Evolutionary conservation across 1,139 yeast species (phyloP), one percentile per base, ranked within the genome.

Genomic region (Debaryomyces sp.): DNA sequence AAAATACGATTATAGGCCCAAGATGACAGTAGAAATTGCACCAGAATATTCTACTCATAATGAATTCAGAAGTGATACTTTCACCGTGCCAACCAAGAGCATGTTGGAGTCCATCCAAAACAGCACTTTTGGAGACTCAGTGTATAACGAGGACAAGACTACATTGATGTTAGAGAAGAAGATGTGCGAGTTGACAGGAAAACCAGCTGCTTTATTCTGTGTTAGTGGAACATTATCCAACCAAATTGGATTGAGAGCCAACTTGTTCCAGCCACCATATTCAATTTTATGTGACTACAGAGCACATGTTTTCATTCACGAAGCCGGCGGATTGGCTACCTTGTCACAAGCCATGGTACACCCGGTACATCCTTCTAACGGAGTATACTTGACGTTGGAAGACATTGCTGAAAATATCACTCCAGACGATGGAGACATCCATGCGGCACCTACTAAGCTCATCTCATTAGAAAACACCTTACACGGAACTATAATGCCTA

Each of bases 261-360:
- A 88, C 56, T 73, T 92, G 52, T 67, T 70, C 56, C 96, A 89
- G 66, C 97, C 97, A 35, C 98, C 98, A 17, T 85, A 88, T 69
- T 80, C 91, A 26, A 78, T 92, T 38, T 67, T 91, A 50, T 89
- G 96, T 71, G 97, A 92, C 68, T 77, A 85, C 64, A 77, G 97
- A 55, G 87, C 94, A 18, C 98, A 91, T 63, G 88, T 91, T 34
- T 90, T 81, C 66, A 72, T 85, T 18, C 85, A 85, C 60, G 97
- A 92, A 68, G 96, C 96, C 10, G 96, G 92, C 39, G 97, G 97
- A 12, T 72, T 92, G 52, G 96, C 97, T 7, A 83, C 90, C 45
- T 75, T 91, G 56, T 87, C 96, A 29, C 96, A 89, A 67, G 96
- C 97, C 9, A 89, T 92, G 96, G 96, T 90, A 7, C 83, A 84